A percentile compares a stretch with the other conserved stretches of the same genome.
Evolutionary conservation across 306 rosid genomes (phyloP).

Genomic region (Mimosa bimucronata): DNA sequence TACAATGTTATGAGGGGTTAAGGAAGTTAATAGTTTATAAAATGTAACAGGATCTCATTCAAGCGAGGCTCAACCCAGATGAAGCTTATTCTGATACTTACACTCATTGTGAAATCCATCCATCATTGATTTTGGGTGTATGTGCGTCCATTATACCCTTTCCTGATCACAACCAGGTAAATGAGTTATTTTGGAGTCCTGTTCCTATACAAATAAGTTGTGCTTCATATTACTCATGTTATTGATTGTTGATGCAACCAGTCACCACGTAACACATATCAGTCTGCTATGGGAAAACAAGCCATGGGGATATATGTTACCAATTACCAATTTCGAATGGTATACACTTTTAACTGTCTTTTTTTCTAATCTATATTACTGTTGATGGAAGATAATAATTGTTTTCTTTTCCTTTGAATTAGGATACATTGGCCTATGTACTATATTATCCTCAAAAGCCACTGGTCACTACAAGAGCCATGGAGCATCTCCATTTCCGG

Average conservation of each 20-base stretch:
- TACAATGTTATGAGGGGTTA: constrained; percentile 17
- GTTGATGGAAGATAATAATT: constrained; percentile 23
- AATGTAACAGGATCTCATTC: constrained; percentile 84
- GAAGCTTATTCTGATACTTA: constrained; percentile 94
- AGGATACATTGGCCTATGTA: constrained; percentile 99
- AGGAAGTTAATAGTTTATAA: constrained; percentile 27
- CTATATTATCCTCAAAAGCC: constrained; percentile 98
- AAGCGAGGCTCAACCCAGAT: constrained; percentile 82
- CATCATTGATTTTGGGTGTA: constrained; percentile 94
- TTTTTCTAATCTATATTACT: background rate
- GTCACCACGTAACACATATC: constrained; percentile 98
- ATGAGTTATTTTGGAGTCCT: constrained; percentile 28
- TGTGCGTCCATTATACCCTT: constrained; percentile 98
- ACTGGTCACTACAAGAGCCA: constrained; percentile 97
- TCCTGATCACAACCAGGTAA: constrained; percentile 98
- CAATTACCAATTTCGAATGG: constrained; percentile 99
- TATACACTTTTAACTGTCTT: constrained; percentile 41
- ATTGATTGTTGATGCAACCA: constrained; percentile 40
- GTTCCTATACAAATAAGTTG: background rate
- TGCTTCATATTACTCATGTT: constrained; percentile 29
- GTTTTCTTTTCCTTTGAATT: constrained; percentile 22
- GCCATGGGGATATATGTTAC: constrained; percentile 99
- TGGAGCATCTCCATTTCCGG: constrained; percentile 99
- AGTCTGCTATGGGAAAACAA: constrained; percentile 99
- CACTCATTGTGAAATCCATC: constrained; percentile 97